phyloP scores from a whole-genome alignment of 495 filamentous ascomycete genomes.

The Annulohypoxylon stygium region DNA sequence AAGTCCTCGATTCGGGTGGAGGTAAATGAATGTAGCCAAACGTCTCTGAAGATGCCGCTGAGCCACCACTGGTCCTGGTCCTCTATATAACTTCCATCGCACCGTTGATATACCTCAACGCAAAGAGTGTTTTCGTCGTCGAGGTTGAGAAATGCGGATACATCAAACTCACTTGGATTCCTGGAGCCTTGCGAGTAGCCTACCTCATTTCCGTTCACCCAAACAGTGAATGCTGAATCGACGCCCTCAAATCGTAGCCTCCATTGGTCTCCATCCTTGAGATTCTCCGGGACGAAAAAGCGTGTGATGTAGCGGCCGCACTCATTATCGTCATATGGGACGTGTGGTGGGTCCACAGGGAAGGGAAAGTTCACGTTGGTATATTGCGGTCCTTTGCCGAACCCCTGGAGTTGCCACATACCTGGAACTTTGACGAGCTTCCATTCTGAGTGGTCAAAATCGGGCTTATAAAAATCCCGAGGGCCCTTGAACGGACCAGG shows the following conservation, averaged over 20 bases:
- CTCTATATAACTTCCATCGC: constrained; percentile 76
- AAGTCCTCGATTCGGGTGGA: constrained; percentile 70
- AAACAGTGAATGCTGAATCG: constrained; percentile 76
- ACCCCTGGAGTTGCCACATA: constrained; percentile 79
- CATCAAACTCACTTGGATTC: constrained; percentile 77
- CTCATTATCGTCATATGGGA: constrained; percentile 74
- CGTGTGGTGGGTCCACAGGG: constrained; percentile 69
- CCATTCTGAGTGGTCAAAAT: constrained; percentile 60
- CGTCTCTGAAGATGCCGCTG: constrained; percentile 78
- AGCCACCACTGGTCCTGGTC: constrained; percentile 74
- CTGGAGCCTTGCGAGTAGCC: constrained; percentile 78
- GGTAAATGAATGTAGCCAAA: constrained; percentile 74
- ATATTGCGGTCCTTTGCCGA: constrained; percentile 72
- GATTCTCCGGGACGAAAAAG: constrained; percentile 60
- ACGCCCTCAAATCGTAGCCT: constrained; percentile 78
- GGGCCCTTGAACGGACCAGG: constrained; percentile 63
- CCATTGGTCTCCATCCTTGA: constrained; percentile 55
- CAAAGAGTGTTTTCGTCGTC: constrained; percentile 65
- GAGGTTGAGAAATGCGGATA: constrained; percentile 63
- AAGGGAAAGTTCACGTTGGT: constrained; percentile 76
- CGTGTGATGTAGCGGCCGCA: constrained; percentile 71
- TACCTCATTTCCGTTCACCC: constrained; percentile 72
- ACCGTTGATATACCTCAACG: constrained; percentile 76
- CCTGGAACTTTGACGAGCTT: constrained; percentile 71
- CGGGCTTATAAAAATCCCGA: constrained; percentile 56